Evolutionary conservation across 768 basidiomycete genomes (phyloP).

Genomic region (Mycena galopus): DNA sequence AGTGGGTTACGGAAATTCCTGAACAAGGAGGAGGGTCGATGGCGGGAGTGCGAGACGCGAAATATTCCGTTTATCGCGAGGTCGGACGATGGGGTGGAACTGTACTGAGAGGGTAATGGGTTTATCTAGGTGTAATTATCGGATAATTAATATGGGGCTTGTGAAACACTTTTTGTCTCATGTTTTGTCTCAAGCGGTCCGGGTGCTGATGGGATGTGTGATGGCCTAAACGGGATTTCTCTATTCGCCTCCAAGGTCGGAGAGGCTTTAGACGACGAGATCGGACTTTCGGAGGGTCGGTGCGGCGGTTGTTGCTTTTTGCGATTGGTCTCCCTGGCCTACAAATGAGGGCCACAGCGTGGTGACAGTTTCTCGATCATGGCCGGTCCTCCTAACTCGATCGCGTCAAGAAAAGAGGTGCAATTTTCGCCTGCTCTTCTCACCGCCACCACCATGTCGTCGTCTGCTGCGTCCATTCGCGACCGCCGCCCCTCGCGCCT

Average conservation of each 20-base stretch:
- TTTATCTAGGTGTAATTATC: conserved; percentile 40
- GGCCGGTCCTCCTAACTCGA: conserved; percentile 8
- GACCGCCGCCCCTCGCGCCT: conserved; percentile 35
- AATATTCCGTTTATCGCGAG: conserved; percentile 72
- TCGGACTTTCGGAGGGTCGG: conserved; percentile 7
- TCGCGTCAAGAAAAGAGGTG: not conserved
- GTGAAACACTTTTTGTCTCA: not conserved
- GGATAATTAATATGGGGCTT: conserved; percentile 8
- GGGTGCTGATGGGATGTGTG: conserved; percentile 8
- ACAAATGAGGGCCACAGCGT: conserved; percentile 1
- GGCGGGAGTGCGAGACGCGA: conserved; percentile 67
- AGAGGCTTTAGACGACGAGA: conserved; percentile 28
- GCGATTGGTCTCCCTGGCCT: not conserved
- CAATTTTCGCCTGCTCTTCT: not conserved
- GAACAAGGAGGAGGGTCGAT: conserved; percentile 74
- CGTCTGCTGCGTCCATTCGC: conserved; percentile 14
- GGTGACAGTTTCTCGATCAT: conserved; percentile 17
- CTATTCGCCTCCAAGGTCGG: not conserved
- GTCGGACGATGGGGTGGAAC: conserved; percentile 73
- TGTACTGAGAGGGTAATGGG: conserved; percentile 52
- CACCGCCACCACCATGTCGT: conserved; percentile 23
- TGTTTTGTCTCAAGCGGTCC: not conserved
- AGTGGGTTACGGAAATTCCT: conserved; percentile 73
- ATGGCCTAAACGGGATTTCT: not conserved
- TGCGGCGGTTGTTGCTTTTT: conserved; percentile 12